These are phyloP conservation scores for Rhizopogon salebrosus DNA, from an alignment of 768 basidiomycete genomes.

Conservation along the genomic window DNA sequence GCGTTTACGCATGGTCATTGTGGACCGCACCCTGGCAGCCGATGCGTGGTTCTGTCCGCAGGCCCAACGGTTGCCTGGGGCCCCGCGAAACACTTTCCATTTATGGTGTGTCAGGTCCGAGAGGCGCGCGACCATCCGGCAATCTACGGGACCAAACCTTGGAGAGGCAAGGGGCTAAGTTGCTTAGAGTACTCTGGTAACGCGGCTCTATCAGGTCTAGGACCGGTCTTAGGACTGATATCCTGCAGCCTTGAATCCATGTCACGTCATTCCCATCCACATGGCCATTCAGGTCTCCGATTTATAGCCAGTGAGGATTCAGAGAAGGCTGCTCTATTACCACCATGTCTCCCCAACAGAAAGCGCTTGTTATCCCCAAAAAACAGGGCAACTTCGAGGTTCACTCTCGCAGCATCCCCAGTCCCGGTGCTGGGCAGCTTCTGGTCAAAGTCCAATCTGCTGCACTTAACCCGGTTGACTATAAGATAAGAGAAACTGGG, in stretches of 20 bases:
- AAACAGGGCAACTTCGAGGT: constrained; percentile 26
- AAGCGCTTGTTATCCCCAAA: constrained; percentile 20
- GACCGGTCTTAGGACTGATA: no score
- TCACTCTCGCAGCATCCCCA: constrained; percentile 19
- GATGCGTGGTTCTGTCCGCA: neutral
- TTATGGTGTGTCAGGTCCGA: neutral
- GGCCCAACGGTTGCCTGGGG: no score
- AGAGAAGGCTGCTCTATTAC: no score
- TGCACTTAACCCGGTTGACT: constrained; percentile 45
- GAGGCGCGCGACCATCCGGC: no score
- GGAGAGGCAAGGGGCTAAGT: no score
- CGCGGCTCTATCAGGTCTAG: no score
- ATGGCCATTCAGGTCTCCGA: no score
- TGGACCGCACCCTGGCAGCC: neutral
- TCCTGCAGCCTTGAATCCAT: no score
- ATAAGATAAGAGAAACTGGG: constrained; percentile 29
- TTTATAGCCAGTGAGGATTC: no score
- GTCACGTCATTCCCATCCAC: no score
- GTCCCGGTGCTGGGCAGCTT: constrained; percentile 34
- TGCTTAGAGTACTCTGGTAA: no score
- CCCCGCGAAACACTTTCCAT: neutral
- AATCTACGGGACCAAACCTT: no score
- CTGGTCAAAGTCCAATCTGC: constrained; percentile 35
- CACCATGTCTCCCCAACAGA: constrained; percentile 25
- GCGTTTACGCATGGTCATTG: neutral